Conservation (phyloP, 2,329 filamentous ascomycete species). For the Penicillium hesseltinei region DNA sequence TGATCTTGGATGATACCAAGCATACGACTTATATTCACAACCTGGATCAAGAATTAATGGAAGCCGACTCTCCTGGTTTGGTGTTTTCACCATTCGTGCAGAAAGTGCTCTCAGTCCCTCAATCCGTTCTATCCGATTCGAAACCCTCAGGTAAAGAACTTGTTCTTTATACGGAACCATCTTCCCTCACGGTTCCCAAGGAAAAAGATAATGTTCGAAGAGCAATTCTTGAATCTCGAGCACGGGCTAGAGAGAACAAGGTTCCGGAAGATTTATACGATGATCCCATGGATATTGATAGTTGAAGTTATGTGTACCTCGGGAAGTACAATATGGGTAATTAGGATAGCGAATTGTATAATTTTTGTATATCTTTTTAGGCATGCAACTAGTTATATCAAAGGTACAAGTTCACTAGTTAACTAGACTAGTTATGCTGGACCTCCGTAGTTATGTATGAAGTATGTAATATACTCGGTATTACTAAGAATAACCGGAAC, state of each 20-base stretch:
- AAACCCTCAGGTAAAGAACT: constrained; percentile 63
- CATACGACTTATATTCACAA: constrained; percentile 89
- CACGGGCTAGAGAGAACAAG: constrained; percentile 57
- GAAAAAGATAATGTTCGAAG: constrained; percentile 73
- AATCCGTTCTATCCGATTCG: constrained; percentile 58
- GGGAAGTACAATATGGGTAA: background rate
- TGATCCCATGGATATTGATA: constrained; percentile 35
- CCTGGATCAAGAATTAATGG: constrained; percentile 80
- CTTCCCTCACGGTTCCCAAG: constrained; percentile 70
- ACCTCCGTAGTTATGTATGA: too few species aligned
- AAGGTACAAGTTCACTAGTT: too few species aligned
- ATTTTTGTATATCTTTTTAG: too few species aligned
- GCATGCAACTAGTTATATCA: too few species aligned
- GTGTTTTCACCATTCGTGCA: constrained; percentile 83
- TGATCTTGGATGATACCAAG: constrained; percentile 84
- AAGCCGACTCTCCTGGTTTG: constrained; percentile 61
- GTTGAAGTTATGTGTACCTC: background rate
- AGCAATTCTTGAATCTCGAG: constrained; percentile 77
- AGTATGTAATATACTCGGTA: too few species aligned
- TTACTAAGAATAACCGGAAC: background rate
- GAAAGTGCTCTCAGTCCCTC: constrained; percentile 70
- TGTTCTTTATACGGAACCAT: constrained; percentile 79
- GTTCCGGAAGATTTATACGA: constrained; percentile 4
- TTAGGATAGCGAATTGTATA: background rate
- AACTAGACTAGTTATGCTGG: too few species aligned